Evolutionary conservation across 164 flowering plant genomes (phyloP).

Genomic region (Cinnamomum chago): DNA sequence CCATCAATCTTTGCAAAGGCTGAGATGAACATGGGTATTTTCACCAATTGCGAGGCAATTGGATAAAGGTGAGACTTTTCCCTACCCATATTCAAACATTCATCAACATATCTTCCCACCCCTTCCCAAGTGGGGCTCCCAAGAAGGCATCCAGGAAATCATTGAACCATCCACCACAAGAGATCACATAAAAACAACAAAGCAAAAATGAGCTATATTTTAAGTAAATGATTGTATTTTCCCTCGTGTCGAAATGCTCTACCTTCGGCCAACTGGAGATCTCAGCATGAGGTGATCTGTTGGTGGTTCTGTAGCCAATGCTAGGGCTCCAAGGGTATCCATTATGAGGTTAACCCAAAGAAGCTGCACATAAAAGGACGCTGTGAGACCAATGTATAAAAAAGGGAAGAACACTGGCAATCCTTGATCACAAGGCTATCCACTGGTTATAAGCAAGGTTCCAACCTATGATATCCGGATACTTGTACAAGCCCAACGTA

Average conservation of each 20-base stretch:
- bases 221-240: neutral
- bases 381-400: neutral
- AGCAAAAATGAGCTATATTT: too few relatives aligned
- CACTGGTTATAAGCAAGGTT: neutral
- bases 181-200: too few relatives aligned
- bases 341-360: constrained; percentile 32
- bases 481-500: too few relatives aligned
- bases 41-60: neutral
- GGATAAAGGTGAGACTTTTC: neutral
- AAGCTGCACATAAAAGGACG: constrained; percentile 2
- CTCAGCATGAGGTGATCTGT: constrained; percentile 63
- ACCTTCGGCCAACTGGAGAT: constrained; percentile 59
- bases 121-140: neutral
- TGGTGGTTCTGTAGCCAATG: constrained; percentile 84
- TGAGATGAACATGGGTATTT: neutral
- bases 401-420: neutral
- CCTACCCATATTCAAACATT: too few relatives aligned
- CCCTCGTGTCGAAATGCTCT: constrained; percentile 7
- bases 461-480: neutral
- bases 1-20: too few relatives aligned
- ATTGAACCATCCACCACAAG: neutral
- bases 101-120: too few relatives aligned
- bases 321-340: constrained; percentile 29
- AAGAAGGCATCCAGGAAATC: neutral
- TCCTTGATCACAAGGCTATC: neutral